Base-by-base conservation (phyloP, 176 grass and related monocot genomes). In the Eragrostis nindensis region DNA sequence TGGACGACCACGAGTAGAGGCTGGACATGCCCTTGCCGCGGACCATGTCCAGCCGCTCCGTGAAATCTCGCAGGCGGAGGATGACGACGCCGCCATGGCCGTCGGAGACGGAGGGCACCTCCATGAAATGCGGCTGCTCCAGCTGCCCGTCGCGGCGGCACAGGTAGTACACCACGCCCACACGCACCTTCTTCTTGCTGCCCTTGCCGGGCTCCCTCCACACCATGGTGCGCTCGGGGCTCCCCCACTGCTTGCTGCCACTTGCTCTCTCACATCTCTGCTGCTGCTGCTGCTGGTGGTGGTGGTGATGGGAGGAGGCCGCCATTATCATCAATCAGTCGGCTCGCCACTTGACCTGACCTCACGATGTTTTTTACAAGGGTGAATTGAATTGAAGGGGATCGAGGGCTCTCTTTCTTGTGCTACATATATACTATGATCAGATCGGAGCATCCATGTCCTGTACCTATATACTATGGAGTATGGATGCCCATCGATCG, bases 161-260 rank as follows among this genome's bases (percentile, higher is more conserved):
- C 38, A 94, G 89, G 65, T 94, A 94, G 74, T 94, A 94, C 13
- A 94, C n/a, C n/a, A n/a, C n/a, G n/a, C n/a, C 89, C 41, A 94
- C 86, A 5, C 83, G 64, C 43, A 91, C 83, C 74, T 85, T 86
- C 43, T 49, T 43, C 70, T 52, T 70, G n/a, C n/a, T 52, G 68
- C 24, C 61, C 5, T 43, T 17, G 49, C 77, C 77, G 10, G 83
- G 86, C 71, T 94, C 86, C 0, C 81, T 85, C 92, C 92, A 94
- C 0, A 94, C 89, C 32, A 84, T 45, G 25, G 83, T 94, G 49
- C 92, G 87, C 83, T 94, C 86, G 5, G 92, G 92, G 69, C 92
- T 94, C 41, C 86, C 84, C 85, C 84, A 87, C 19, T 70, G 22
- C 24, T 80, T 84, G 40, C 40, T 42, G 40, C 40, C 7, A 7